These are phyloP conservation scores for Phytophthora hybrid DNA, from an alignment of 352 stramenopile genomes.

Conservation along the genomic window DNA sequence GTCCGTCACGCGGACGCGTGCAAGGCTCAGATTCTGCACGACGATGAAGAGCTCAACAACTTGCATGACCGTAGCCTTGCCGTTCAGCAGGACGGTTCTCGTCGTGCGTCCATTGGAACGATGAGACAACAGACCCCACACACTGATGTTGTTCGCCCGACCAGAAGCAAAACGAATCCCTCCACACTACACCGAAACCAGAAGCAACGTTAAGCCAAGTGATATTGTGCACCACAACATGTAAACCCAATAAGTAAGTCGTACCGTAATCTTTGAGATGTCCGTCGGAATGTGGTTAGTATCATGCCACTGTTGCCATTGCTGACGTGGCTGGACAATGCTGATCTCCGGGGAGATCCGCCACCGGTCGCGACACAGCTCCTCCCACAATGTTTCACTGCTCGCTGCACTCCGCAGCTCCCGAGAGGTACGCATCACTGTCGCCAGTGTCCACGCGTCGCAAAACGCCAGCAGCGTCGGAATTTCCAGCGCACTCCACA, in stretches of 20 bases:
- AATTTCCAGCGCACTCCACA: slow-evolving; percentile 53
- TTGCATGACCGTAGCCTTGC: slow-evolving; percentile 57
- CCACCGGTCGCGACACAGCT: slow-evolving; percentile 49
- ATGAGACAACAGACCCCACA: slow-evolving; percentile 56
- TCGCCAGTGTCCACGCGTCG: slow-evolving; percentile 60
- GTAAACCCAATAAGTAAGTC: slow-evolving; percentile 8
- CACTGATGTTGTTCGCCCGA: slow-evolving; percentile 28
- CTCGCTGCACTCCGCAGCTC: slow-evolving; percentile 35
- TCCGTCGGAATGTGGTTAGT: slow-evolving; percentile 46
- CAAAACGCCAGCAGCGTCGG: slow-evolving; percentile 55
- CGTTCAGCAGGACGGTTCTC: slow-evolving; percentile 54
- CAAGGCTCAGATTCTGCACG: slow-evolving; percentile 52
- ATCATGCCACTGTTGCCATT: slow-evolving; percentile 52
- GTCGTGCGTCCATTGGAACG: slow-evolving; percentile 69
- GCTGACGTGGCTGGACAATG: slow-evolving; percentile 16
- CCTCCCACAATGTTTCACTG: slow-evolving; percentile 44
- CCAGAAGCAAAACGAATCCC: slow-evolving; percentile 48
- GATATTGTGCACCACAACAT: not conserved
- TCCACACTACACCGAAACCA: slow-evolving; percentile 17
- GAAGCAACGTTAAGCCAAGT: not conserved
- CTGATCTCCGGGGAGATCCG: slow-evolving; percentile 15
- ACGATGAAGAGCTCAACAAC: slow-evolving; percentile 68
- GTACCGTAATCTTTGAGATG: slow-evolving; percentile 45
- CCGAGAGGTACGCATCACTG: slow-evolving; percentile 43
- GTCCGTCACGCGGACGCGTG: slow-evolving; percentile 45